Base-by-base conservation (phyloP, 768 basidiomycete genomes). In the Lactarius pseudohatsudake region DNA sequence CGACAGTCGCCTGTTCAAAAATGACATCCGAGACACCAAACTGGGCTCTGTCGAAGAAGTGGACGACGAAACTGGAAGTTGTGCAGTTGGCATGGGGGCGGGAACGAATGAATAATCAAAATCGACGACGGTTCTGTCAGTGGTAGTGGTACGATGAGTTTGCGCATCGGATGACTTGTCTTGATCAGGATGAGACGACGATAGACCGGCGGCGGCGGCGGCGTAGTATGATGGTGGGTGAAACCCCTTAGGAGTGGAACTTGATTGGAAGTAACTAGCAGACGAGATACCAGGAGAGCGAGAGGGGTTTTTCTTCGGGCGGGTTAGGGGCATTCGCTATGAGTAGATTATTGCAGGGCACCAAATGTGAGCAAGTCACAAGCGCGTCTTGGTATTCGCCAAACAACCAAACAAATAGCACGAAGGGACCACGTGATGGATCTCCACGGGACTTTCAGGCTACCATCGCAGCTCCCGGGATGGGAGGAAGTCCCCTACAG, bases 161-260 rank as follows among this genome's bases (percentile, higher is more conserved):
- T 10, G 55, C 28, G 45, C 4, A 18, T 59, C 50, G 26, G 53
- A 45, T 16, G 62, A 15, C 38, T n/a, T 62, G 55, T 41, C 61
- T 47, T 62, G 47, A 6, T 67, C 58, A 45, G 67, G 53, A n/a
- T 64, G 43, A 28, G 59, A 30, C 61, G 69, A 67, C 6, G 65
- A 59, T 15, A 76, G 1, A 8, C 73, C 73, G 26, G 77, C 77
- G 6, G 77, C 77, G 3, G 77, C 77, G 2, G 77, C 77, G 59
- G 77, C 77, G 67, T 77, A 78, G 65, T 76, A 74, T 28, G 77
- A 77, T 0, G 77, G 77, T 4, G 77, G 77, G 8, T 73, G 67
- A 53, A 78, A 78, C 5, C 69, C 64, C 11, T 74, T 75, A 30
- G 72, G 67, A 8, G 70, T 60, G 15, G 64, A 55, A 55, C 41